Conservation (phyloP, 169 alveolate genomes). For the Cystoisospora suis region DNA sequence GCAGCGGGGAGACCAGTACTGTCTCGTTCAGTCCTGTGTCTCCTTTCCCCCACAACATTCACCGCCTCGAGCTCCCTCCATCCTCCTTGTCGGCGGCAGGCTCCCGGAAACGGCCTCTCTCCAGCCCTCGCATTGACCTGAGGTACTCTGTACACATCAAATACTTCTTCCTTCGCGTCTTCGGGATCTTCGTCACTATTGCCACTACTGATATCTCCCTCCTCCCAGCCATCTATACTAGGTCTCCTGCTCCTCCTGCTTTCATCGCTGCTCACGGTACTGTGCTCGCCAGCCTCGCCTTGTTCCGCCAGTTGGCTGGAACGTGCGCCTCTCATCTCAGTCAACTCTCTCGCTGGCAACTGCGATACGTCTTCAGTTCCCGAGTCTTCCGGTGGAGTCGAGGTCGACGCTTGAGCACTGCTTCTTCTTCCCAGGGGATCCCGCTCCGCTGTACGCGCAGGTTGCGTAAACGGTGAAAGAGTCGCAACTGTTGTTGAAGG, state of each 20-base stretch:
- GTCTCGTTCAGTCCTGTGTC: not conserved
- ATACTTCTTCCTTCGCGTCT: not conserved
- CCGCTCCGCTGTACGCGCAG: too few species aligned
- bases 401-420: too few species aligned
- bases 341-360: not conserved
- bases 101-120: too few species aligned
- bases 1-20: not conserved
- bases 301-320: not conserved
- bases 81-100: too few species aligned
- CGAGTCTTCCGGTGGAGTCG: too few species aligned
- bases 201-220: not conserved
- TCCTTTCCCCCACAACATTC: not conserved
- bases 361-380: too few species aligned
- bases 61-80: not conserved
- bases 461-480: too few species aligned
- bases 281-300: not conserved
- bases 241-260: not conserved
- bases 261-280: not conserved
- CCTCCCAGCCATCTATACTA: not conserved
- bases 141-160: not conserved
- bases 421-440: too few species aligned
- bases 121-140: not conserved
- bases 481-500: too few species aligned
- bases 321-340: not conserved
- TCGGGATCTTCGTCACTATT: not conserved